Evolutionary conservation across 1,284 basidiomycete species (phyloP), one percentile per base, ranked within the genome.

Genomic region (Xerocomus amazonicus): DNA sequence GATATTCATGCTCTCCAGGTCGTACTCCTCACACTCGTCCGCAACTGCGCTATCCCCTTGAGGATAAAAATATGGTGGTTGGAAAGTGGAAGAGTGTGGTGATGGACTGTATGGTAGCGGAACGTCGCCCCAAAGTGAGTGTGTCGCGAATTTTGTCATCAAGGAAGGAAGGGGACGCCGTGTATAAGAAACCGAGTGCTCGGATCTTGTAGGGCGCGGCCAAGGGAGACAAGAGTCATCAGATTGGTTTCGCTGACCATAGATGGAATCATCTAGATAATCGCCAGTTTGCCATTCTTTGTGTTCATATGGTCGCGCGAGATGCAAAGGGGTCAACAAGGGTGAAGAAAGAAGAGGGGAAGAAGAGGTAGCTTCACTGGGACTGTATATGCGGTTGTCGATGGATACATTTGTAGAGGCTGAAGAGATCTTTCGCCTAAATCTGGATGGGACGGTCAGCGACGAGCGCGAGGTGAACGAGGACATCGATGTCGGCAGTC

Each of bases 1-100:
- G 17, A 68, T 66, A 40, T 69, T 48, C 64, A 69, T 59, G 54
- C 60, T 58, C 49, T 66, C 64, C 41, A 67, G 58, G 50, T 68
- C 64, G 26, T 63, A 58, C 41, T 69, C 67, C 45, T 67, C 56
- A 36, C 40, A 43, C 9, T 61, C 57, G 26, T 66, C 62, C 10
- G 50, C 39, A 19, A 53, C 42, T 19, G 53, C 43, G n/a, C 53
- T 54, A 14, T 56, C 54, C 19, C 38, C 53, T 28, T 49, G 51
- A 1, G 54, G 43, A 43, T 34, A 48, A 27, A 50, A 5, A 28
- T 35, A 17, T 3, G 53, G 6, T 12, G 52, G 37, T 33, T 26
- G 32, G 0, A 35, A 23, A 3, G 17, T 8, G 5, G 41, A 36
- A 34, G 40, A 41, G 19, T 50, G 29, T 13, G 50, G n/a, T 14